Conservation (phyloP, 2,329 filamentous ascomycete genomes). For the Corinectria fuckeliana region DNA sequence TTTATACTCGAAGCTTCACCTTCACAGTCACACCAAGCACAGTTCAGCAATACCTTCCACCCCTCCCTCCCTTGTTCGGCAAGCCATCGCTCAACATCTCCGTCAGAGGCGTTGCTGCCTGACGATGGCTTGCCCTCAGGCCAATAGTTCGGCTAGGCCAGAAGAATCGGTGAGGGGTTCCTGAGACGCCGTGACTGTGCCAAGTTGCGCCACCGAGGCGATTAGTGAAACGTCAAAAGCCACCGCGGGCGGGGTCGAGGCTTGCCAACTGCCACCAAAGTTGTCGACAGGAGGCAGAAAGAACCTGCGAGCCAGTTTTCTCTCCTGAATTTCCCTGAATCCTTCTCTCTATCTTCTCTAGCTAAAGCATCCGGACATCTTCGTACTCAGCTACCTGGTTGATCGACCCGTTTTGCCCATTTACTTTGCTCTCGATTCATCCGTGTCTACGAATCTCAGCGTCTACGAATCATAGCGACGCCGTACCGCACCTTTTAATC, state of each 20-base stretch:
- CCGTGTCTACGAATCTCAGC: not conserved
- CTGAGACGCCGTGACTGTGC: conserved; percentile 36
- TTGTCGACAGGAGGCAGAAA: conserved; percentile 1
- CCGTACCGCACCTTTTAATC: not conserved
- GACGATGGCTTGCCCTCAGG: conserved; percentile 24
- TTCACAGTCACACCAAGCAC: not conserved
- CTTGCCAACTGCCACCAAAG: not conserved
- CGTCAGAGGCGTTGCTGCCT: conserved; percentile 33
- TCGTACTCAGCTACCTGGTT: too few relatives aligned
- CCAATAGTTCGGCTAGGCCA: conserved; percentile 20
- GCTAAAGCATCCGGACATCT: too few relatives aligned
- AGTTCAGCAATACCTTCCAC: not conserved
- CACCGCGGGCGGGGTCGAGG: conserved; percentile 4
- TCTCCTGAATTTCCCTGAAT: not conserved
- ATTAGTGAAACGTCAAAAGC: conserved; percentile 18
- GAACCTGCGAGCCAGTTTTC: too few relatives aligned
- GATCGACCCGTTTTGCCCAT: not conserved
- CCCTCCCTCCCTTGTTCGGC: not conserved
- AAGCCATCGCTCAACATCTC: conserved; percentile 1
- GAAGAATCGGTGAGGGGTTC: conserved; percentile 9
- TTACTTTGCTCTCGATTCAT: not conserved
- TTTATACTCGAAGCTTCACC: conserved; percentile 22
- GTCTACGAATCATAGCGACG: not conserved
- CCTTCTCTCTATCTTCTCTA: not conserved
- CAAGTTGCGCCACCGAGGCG: conserved; percentile 10